These are phyloP conservation scores for Fabrea salina DNA, from an alignment of 169 alveolate genomes.

Conservation along the genomic window DNA sequence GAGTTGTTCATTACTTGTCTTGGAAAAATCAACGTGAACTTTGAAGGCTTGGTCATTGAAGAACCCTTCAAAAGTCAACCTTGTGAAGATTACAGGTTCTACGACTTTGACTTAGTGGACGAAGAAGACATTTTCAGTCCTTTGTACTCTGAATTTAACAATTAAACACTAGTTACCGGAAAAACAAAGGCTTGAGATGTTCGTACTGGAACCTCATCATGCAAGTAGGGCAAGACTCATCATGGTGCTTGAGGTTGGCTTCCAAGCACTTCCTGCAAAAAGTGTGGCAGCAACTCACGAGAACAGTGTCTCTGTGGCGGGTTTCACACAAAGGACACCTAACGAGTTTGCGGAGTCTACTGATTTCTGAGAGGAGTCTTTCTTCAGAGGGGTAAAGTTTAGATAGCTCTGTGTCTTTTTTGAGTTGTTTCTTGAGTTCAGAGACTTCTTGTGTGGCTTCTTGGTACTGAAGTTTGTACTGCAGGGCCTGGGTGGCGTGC, in stretches of 20 bases:
- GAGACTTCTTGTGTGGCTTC: not conserved
- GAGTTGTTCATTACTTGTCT: no score
- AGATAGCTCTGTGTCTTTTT: not conserved
- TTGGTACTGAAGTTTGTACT: constrained; percentile 2
- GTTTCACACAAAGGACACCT: not conserved
- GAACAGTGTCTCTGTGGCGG: not conserved
- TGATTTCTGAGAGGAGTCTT: not conserved
- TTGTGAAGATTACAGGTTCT: no score
- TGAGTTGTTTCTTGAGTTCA: not conserved
- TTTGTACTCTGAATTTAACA: no score
- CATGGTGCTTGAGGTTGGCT: not conserved
- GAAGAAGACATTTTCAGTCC: no score
- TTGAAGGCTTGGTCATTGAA: no score
- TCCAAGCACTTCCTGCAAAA: not conserved
- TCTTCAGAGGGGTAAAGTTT: not conserved
- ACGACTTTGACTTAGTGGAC: no score
- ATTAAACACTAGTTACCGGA: no score
- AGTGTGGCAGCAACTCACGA: not conserved
- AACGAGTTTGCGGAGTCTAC: not conserved
- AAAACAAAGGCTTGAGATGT: no score
- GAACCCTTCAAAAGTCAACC: no score
- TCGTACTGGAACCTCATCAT: no score
- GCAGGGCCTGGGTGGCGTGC: not conserved
- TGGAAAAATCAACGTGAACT: no score
- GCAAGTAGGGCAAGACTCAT: no score